Evolutionary conservation across 164 flowering plant species (phyloP), one percentile per base, ranked within the genome.

Genomic region (Piper betle): DNA sequence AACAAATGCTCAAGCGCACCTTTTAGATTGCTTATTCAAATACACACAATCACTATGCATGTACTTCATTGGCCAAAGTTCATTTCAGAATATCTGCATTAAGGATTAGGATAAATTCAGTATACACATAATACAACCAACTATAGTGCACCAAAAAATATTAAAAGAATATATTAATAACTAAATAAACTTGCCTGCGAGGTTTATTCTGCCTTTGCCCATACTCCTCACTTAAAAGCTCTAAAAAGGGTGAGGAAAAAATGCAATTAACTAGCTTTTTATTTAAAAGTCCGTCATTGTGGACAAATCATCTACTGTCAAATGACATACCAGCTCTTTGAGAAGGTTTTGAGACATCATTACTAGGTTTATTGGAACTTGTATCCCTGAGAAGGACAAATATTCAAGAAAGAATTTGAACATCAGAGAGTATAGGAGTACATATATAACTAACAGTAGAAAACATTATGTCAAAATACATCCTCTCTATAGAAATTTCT

Each of bases 61-160:
- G 63, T 63, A 76, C 67, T 78, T 88, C 82, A 87, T 78, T 87
- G 83, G 71, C 91, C 87, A 78, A 92, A 85, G 75, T 81, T 87
- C 98, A 92, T 92, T 77, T 85, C 96, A 0, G 97, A 87, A 60
- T 90, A 90, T 81, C 96, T 89, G 84, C 77, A 78, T 2, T 25
- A 37, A 39, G 38, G 53, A n/a, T 25, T 46, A 46, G 6, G 7
- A 5, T 46, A 46, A 3, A 10, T 10, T 46, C 15, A 46, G 15
- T 46, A 46, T 1, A 6, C 50, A 46, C 50, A 46, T 10, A 46
- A 46, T 15, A 46, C 50, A 12, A 25, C 11, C 50, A 46, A 2
- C 50, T 46, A 9, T 46, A 3, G 6, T 46, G 11, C 15, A 46
- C 46, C 3, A 46, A 46, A 8, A 46, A 10, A 46, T 46, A 46